Evolutionary conservation across 345 rosid genomes (phyloP).

Genomic region (Erucastrum elatum): DNA sequence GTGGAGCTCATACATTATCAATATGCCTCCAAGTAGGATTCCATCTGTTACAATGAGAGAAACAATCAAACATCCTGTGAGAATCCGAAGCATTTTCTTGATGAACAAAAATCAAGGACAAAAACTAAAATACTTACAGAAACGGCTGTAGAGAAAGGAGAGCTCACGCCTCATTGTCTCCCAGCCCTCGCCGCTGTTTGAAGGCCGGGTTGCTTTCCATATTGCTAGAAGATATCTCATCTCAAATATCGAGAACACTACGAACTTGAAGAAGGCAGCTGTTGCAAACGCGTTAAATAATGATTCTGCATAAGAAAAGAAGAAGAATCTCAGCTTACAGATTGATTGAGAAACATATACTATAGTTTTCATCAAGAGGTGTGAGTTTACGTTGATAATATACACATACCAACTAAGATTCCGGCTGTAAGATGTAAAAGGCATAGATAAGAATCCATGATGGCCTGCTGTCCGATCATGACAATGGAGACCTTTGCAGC

Average conservation of each 20-base stretch:
- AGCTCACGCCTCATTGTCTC: slow-evolving; percentile 97
- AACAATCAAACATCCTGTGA: slow-evolving; percentile 12
- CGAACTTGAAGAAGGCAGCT: slow-evolving; percentile 98
- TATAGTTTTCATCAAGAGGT: background rate
- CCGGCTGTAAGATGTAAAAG: slow-evolving; percentile 95
- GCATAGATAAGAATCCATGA: slow-evolving; percentile 98
- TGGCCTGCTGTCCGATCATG: slow-evolving; percentile 96
- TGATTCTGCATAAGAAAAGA: slow-evolving; percentile 60
- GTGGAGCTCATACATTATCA: slow-evolving; percentile 92
- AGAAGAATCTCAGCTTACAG: slow-evolving; percentile 3
- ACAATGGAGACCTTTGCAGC: slow-evolving; percentile 96
- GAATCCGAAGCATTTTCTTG: background rate
- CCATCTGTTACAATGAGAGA: slow-evolving; percentile 67
- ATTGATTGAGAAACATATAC: background rate
- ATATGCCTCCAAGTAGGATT: slow-evolving; percentile 94
- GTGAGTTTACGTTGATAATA: slow-evolving; percentile 1
- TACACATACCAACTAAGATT: slow-evolving; percentile 80
- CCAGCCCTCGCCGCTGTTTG: slow-evolving; percentile 95
- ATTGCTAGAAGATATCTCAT: slow-evolving; percentile 97
- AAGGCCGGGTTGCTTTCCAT: slow-evolving; percentile 95
- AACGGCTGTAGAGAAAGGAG: slow-evolving; percentile 91
- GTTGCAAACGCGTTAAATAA: slow-evolving; percentile 98
- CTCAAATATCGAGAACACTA: slow-evolving; percentile 97
- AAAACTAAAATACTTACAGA: slow-evolving; percentile 60
- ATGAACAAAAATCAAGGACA: slow-evolving; percentile 9